Base-by-base conservation (phyloP, 139 green algal genomes). In the Chlorella sorokiniana region DNA sequence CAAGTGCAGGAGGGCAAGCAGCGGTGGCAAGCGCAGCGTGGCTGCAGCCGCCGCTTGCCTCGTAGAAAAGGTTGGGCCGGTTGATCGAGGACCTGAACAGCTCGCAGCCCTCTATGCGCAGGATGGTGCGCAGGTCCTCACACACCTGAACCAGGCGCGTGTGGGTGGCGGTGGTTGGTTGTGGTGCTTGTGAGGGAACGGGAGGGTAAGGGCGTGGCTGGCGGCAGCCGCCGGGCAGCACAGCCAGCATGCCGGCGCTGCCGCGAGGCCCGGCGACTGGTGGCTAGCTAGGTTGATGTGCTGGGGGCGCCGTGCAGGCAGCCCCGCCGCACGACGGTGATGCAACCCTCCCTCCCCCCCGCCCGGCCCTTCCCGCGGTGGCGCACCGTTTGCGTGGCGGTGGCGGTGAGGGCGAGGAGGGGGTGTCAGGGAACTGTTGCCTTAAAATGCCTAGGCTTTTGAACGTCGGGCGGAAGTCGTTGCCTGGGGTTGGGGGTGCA, bases 21-120 rank as follows among this genome's bases (percentile, higher is more conserved):
- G 42, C 20, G 67, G 37, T 25, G 54, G 38, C 37, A 54, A 27
- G 4, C 8, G 64, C n/a, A n/a, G 52, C 52, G 22, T n/a, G 27
- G 27, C 5, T 61, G 52, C 7, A 25, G 76, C 77, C 20, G 90
- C 84, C 18, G 29, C 45, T 8, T 35, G 91, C 89, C 89, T 94
- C 86, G 48, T 95, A 96, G 40, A 81, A 87, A 45, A 96, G 84
- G 88, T 95, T 96, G 35, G 92, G 92, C 7, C 92, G 81, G 86
- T 96, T 91, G 77, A 95, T 81, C 59, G 78, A 88, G 63, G 69
- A 71, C 3, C 81, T 79, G 81, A 96, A 96, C 45, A 86, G 67
- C 81, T 95, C 92, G 69, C 85, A 88, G 35, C 85, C 86, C 22
- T 87, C 64, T 35, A 92, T 91, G 63, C 76, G 69, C 69, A 92